Evolutionary conservation across 306 rosid species (phyloP), one percentile per base, ranked within the genome.

Genomic region (Quercus cerris): DNA sequence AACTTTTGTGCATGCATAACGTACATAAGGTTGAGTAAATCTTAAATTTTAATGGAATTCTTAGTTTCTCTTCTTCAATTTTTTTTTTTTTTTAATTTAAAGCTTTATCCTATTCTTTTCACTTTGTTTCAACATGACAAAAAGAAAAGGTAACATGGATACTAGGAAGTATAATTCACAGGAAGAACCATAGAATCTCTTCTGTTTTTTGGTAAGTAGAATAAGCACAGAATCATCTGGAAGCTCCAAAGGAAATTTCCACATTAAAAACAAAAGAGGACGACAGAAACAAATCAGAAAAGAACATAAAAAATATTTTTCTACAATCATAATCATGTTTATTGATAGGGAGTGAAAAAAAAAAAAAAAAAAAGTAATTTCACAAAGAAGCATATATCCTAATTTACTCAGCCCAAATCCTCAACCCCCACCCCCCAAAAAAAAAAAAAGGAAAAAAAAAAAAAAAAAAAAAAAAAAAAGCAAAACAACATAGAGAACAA

Each of bases 51-150:
- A 46, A 67, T 1, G 38, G 51, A 33, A 67, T 35, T 33, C 72
- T 18, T 1, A 18, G 71, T 7, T 63, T 63, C 1, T 67, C 30
- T 64, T 30, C 46, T 8, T 41, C 46, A 41, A 22, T 0, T 1
- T 25, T 13, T 1, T 23, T 14, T 61, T 51, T 18, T 30, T 20
- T 49, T 12, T 0, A 49, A 49, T 12, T 35, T 33, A 56, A 35
- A 22, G 68, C 44, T 20, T 2, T 46, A 3, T 23, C 70, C 4
- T 33, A 57, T 79, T 52, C 64, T 75, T 61, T 56, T 63, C 22
- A 70, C 51, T 28, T 9, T 49, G 56, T 73, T 61, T 62, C 72
- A 70, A 83, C 82, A 71, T 79, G 56, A 62, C 69, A 77, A 14
- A 8, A 66, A 67, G 68, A 64, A 77, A 64, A 63, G 72, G 54